These are phyloP conservation scores for Crithidia mellificae DNA, from an alignment of 208 protist species.

Conservation along the genomic window DNA sequence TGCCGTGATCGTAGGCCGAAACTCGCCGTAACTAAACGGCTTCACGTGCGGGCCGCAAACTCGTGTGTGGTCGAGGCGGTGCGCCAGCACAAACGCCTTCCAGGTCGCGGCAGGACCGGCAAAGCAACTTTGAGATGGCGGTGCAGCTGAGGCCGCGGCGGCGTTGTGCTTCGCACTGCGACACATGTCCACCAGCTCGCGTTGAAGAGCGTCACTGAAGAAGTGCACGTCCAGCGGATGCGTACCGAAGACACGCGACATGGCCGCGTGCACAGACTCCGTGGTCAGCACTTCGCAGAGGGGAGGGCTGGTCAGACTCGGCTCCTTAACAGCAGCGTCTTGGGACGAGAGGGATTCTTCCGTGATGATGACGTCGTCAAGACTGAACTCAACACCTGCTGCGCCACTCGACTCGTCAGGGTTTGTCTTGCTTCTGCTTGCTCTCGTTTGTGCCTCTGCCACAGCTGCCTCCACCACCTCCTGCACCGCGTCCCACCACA, in stretches of 20 bases:
- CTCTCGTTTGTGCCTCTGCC: slow-evolving; percentile 1
- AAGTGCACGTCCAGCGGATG: slow-evolving; percentile 19
- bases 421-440: neutral
- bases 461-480: slow-evolving; percentile 36
- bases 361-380: neutral
- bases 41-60: slow-evolving; percentile 55
- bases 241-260: slow-evolving; percentile 30
- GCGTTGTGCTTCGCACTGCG: neutral
- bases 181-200: slow-evolving; percentile 10
- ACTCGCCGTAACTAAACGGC: slow-evolving; percentile 75
- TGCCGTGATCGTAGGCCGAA: slow-evolving; percentile 37
- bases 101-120: slow-evolving; percentile 25
- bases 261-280: slow-evolving; percentile 11
- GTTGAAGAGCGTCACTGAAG: slow-evolving; percentile 23
- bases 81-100: slow-evolving; percentile 34
- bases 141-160: neutral
- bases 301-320: too few species aligned
- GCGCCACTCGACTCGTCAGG: neutral
- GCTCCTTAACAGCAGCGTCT: too few species aligned
- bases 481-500: slow-evolving; percentile 44
- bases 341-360: neutral
- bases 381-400: neutral
- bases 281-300: neutral
- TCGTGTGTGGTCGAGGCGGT: slow-evolving; percentile 16
- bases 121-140: neutral